A percentile compares a stretch with the other conserved stretches of the same genome.
Evolutionary conservation across 257 asterid genomes (phyloP).

Genomic region (Nicotiana tomentosiformis): DNA sequence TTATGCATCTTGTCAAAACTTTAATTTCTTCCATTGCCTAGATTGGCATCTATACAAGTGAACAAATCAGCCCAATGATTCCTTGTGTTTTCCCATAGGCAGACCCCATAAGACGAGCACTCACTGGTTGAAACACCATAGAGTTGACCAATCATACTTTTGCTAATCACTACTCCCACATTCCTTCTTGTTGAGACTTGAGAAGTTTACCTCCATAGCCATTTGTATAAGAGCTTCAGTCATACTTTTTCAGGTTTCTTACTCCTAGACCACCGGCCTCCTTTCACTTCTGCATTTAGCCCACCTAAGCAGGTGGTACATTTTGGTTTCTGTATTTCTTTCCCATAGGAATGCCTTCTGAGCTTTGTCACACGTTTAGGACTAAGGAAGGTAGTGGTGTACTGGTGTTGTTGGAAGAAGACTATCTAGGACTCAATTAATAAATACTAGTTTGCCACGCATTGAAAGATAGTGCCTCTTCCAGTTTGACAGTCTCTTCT

Average conservation of each 20-base stretch:
- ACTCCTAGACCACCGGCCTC: background rate
- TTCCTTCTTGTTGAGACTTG: background rate
- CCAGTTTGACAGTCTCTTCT: background rate
- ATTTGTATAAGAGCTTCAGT: no score
- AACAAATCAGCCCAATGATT: background rate
- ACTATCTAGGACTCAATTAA: background rate
- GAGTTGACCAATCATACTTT: background rate
- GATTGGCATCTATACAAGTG: background rate
- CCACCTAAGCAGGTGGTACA: background rate
- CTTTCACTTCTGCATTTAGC: background rate
- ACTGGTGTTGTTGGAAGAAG: background rate
- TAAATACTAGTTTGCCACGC: background rate
- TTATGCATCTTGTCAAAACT: background rate
- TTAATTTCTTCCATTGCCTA: background rate
- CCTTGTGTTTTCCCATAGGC: slow-evolving; percentile 3
- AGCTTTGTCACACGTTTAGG: background rate
- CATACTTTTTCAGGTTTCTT: no score
- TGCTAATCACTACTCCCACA: background rate
- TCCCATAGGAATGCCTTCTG: background rate
- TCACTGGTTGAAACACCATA: background rate
- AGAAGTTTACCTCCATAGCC: no score
- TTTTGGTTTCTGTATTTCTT: background rate
- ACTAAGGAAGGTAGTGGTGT: background rate
- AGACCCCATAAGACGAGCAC: background rate
- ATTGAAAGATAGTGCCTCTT: background rate